phyloP scores from a whole-genome alignment of 768 basidiomycete species.

The Leccinum sublutescens region DNA sequence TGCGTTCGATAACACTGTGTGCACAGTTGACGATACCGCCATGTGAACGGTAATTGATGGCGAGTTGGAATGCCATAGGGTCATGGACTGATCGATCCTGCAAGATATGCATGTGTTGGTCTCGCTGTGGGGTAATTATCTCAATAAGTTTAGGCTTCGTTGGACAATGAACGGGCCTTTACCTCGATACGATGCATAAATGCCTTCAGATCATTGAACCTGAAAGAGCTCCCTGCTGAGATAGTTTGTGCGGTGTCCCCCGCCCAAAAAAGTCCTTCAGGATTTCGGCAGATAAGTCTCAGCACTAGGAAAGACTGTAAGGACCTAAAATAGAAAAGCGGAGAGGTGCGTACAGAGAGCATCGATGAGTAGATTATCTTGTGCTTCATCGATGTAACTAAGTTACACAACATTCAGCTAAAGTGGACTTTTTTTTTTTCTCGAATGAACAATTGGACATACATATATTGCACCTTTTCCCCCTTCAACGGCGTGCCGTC shows the following conservation, averaged over 20 bases:
- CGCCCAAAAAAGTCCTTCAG: conserved; percentile 72
- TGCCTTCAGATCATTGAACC: conserved; percentile 69
- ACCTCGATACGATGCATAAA: conserved; percentile 66
- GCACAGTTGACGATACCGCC: conserved; percentile 75
- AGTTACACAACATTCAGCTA: background rate
- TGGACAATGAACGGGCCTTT: background rate
- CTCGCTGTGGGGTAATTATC: conserved; percentile 17
- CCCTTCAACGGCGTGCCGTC: conserved; percentile 34
- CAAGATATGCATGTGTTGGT: conserved; percentile 13
- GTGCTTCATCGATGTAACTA: conserved; percentile 71
- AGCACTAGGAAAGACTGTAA: conserved; percentile 43
- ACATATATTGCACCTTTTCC: conserved; percentile 56
- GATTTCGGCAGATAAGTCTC: conserved; percentile 57
- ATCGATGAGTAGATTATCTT: conserved; percentile 71
- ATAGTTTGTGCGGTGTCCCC: conserved; percentile 83
- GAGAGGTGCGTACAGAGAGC: conserved; percentile 43
- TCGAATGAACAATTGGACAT: conserved; percentile 14
- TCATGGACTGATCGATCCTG: conserved; percentile 17
- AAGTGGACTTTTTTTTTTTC: background rate
- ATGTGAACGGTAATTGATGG: conserved; percentile 68
- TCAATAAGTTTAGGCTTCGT: background rate
- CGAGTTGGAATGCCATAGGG: conserved; percentile 52
- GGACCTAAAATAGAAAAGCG: background rate
- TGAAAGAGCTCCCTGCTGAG: conserved; percentile 67
- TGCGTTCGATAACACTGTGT: conserved; percentile 57